These are phyloP conservation scores for Saksenaea vasiformis DNA, from an alignment of 371 early-diverging fungal genomes.

Conservation along the genomic window DNA sequence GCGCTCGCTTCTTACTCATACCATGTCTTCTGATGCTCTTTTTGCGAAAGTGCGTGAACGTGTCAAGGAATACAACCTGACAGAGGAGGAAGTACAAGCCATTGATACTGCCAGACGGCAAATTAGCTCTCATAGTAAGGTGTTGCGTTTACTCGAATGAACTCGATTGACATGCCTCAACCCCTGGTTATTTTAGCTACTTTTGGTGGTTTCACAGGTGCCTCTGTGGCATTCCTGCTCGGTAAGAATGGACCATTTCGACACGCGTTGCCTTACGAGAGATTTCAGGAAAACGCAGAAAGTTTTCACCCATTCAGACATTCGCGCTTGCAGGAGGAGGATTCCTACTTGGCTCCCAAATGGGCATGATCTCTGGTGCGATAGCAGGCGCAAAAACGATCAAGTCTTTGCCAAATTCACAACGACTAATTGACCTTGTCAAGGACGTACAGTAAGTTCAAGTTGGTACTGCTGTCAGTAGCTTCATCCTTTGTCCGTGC, in stretches of 20 bases:
- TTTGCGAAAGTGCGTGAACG: conserved; percentile 42
- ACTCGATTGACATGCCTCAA: neutral
- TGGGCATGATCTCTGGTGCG: conserved; percentile 49
- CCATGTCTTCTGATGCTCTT: conserved; percentile 20
- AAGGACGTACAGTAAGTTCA: conserved; percentile 46
- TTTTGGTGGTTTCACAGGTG: conserved; percentile 41
- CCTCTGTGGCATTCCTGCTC: conserved; percentile 29
- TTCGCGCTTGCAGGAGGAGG: conserved; percentile 42
- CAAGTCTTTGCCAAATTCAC: conserved; percentile 40
- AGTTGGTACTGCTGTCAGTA: neutral
- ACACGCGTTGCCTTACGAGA: neutral
- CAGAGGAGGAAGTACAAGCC: conserved; percentile 44
- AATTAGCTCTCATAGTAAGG: conserved; percentile 40
- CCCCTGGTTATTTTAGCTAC: conserved; percentile 24
- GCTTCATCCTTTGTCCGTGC: neutral
- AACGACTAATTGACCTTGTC: conserved; percentile 41
- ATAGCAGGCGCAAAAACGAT: conserved; percentile 44
- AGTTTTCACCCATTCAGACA: conserved; percentile 35
- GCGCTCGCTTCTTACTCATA: neutral
- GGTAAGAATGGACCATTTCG: conserved; percentile 14
- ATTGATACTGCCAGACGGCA: conserved; percentile 44
- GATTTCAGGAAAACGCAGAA: conserved; percentile 26
- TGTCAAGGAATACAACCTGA: conserved; percentile 42
- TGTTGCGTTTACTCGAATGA: neutral
- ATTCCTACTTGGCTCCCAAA: conserved; percentile 48